Conservation (phyloP, 2,329 filamentous ascomycete species). For the Lasiodiplodia theobromae region DNA sequence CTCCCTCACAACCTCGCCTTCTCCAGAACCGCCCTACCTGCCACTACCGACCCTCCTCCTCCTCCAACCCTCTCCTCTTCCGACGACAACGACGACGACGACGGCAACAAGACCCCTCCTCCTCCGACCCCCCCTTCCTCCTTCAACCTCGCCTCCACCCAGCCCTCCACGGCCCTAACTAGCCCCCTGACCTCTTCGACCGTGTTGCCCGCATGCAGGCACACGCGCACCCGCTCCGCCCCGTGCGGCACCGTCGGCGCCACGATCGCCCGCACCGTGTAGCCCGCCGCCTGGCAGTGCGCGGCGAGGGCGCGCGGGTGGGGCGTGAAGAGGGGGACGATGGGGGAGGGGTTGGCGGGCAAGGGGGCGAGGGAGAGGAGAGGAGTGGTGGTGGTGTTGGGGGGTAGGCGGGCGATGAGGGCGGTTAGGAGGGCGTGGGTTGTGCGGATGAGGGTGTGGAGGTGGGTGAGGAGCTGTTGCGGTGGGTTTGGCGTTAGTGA, state of each 20-base stretch:
- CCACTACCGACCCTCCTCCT: slow-evolving; percentile 3
- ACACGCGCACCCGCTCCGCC: slow-evolving; percentile 48
- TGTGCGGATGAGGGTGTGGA: slow-evolving; percentile 36
- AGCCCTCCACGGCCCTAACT: slow-evolving; percentile 31
- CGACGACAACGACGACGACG: no score
- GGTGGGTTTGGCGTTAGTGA: neutral
- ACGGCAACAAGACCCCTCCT: no score
- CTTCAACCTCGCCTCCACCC: slow-evolving; percentile 10
- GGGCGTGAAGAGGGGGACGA: slow-evolving; percentile 33
- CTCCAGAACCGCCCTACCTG: no score
- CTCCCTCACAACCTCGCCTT: slow-evolving; percentile 17
- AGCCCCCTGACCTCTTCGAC: slow-evolving; percentile 44
- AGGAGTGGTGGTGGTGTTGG: neutral
- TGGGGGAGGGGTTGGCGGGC: slow-evolving; percentile 4
- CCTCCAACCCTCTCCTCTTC: neutral
- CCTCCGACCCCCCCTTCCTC: neutral
- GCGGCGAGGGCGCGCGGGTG: slow-evolving; percentile 40
- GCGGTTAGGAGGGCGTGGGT: slow-evolving; percentile 35
- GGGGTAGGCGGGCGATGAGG: neutral
- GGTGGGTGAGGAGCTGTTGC: slow-evolving; percentile 34
- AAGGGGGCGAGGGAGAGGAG: neutral
- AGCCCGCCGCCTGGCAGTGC: slow-evolving; percentile 39
- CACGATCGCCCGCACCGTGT: slow-evolving; percentile 48
- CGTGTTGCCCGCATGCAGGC: slow-evolving; percentile 53
- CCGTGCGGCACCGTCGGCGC: slow-evolving; percentile 52